A percentile compares a stretch with the other conserved stretches of the same genome.
These are phyloP conservation scores for Paecilomyces formosus DNA, from an alignment of 2,329 filamentous ascomycete genomes.

Conservation along the genomic window DNA sequence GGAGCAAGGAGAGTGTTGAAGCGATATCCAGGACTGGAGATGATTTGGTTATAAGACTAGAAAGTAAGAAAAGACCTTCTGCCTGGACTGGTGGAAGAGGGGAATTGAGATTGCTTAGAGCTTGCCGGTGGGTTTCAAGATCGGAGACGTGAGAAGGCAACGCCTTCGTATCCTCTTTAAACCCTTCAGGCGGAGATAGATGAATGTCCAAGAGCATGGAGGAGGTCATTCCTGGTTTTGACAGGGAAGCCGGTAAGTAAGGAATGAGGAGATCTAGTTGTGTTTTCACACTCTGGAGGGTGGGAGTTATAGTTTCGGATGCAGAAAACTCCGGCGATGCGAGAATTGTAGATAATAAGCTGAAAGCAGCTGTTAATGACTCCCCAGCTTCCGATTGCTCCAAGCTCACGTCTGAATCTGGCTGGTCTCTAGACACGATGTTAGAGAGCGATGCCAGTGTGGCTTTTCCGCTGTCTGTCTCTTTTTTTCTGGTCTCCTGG, in stretches of 20 bases:
- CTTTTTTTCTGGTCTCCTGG: slow-evolving; percentile 1
- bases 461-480: slow-evolving; percentile 11
- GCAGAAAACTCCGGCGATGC: slow-evolving; percentile 33
- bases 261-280: slow-evolving; percentile 29
- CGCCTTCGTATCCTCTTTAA: slow-evolving; percentile 11
- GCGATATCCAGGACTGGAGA: slow-evolving; percentile 38
- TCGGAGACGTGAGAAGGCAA: slow-evolving; percentile 23
- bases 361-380: slow-evolving; percentile 33
- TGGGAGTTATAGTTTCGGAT: slow-evolving; percentile 19
- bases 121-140: slow-evolving; percentile 34
- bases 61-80: slow-evolving; percentile 35
- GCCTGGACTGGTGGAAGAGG: slow-evolving; percentile 35
- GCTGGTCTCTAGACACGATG: slow-evolving; percentile 18
- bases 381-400: slow-evolving; percentile 22
- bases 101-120: slow-evolving; percentile 32
- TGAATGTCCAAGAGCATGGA: slow-evolving; percentile 38
- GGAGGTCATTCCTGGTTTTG: slow-evolving; percentile 31
- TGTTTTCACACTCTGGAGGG: slow-evolving; percentile 26
- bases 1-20: slow-evolving; percentile 31
- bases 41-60: slow-evolving; percentile 29
- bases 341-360: slow-evolving; percentile 35
- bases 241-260: slow-evolving; percentile 21
- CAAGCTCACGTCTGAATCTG: slow-evolving; percentile 4
- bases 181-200: slow-evolving; percentile 18
- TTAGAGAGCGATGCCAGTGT: slow-evolving; percentile 30